phyloP scores from a whole-genome alignment of 108 stramenopile species.

The Fragilaria radians region DNA sequence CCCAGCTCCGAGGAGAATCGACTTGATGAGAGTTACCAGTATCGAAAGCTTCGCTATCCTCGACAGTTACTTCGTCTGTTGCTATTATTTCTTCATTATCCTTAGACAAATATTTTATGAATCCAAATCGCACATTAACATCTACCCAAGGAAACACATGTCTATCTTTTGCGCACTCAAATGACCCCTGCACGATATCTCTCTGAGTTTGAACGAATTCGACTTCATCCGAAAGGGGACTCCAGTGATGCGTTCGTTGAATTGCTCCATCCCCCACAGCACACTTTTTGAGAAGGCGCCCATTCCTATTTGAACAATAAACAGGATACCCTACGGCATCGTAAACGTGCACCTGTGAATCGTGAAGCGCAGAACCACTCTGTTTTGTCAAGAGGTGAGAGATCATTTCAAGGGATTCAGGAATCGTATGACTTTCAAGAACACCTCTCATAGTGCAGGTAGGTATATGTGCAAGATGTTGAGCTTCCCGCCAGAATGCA shows the following conservation, averaged over 20 bases:
- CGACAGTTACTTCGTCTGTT: slow-evolving; percentile 2
- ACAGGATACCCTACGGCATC: slow-evolving; percentile 86
- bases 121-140: slow-evolving; percentile 81
- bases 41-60: no score
- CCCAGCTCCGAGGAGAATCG: not conserved
- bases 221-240: slow-evolving; percentile 78
- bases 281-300: slow-evolving; percentile 52
- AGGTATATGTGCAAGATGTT: slow-evolving; percentile 73
- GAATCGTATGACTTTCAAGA: slow-evolving; percentile 79
- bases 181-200: slow-evolving; percentile 54
- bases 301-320: slow-evolving; percentile 74
- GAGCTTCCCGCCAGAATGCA: slow-evolving; percentile 85
- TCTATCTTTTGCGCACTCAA: slow-evolving; percentile 85
- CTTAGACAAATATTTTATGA: slow-evolving; percentile 44
- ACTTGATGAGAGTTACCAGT: no score
- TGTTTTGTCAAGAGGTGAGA: slow-evolving; percentile 74
- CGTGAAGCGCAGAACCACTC: slow-evolving; percentile 76
- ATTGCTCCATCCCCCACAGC: slow-evolving; percentile 52
- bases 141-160: slow-evolving; percentile 85
- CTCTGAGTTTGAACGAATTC: slow-evolving; percentile 62
- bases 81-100: not conserved
- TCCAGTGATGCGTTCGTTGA: slow-evolving; percentile 83
- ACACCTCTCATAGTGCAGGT: slow-evolving; percentile 78
- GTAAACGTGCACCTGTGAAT: slow-evolving; percentile 82
- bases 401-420: slow-evolving; percentile 82